A percentile compares a stretch with the other conserved stretches of the same genome.
Evolutionary conservation across 192 early-diverging fungal species (phyloP).

Genomic region (Backusella sp.): DNA sequence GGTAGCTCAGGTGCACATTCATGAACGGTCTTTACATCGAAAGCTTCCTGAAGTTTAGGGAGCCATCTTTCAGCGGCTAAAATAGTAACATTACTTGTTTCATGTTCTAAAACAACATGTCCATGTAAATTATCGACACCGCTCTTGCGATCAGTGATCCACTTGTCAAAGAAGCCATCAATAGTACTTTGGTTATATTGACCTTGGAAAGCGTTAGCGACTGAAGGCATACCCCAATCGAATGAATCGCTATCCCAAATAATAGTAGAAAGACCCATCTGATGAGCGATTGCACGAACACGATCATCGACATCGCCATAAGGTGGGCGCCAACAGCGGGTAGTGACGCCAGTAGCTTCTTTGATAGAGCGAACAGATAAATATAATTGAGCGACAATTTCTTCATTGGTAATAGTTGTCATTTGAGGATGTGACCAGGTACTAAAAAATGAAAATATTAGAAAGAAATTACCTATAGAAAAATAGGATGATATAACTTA

Average conservation of each 20-base stretch:
- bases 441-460: slow-evolving; percentile 6
- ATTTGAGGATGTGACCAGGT: slow-evolving; percentile 55
- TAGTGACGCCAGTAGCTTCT: slow-evolving; percentile 38
- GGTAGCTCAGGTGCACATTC: slow-evolving; percentile 33
- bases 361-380: slow-evolving; percentile 39
- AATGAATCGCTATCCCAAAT: slow-evolving; percentile 28
- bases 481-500: neutral
- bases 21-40: slow-evolving; percentile 36
- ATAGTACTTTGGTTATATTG: slow-evolving; percentile 21
- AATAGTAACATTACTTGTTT: slow-evolving; percentile 37
- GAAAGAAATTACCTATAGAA: neutral
- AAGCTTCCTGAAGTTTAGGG: slow-evolving; percentile 32
- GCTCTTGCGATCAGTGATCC: slow-evolving; percentile 13
- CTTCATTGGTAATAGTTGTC: slow-evolving; percentile 43
- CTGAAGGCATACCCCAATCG: slow-evolving; percentile 40
- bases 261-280: slow-evolving; percentile 44
- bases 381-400: slow-evolving; percentile 52
- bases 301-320: slow-evolving; percentile 75
- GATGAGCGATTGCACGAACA: slow-evolving; percentile 58
- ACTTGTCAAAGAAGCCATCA: slow-evolving; percentile 16
- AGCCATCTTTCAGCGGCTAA: slow-evolving; percentile 41
- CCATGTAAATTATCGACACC: slow-evolving; percentile 26
- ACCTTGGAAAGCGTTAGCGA: slow-evolving; percentile 8
- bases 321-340: slow-evolving; percentile 59
- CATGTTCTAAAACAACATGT: slow-evolving; percentile 42